Conservation (phyloP, 148 eudicot genomes). For the Vaccinium myrtillus region DNA sequence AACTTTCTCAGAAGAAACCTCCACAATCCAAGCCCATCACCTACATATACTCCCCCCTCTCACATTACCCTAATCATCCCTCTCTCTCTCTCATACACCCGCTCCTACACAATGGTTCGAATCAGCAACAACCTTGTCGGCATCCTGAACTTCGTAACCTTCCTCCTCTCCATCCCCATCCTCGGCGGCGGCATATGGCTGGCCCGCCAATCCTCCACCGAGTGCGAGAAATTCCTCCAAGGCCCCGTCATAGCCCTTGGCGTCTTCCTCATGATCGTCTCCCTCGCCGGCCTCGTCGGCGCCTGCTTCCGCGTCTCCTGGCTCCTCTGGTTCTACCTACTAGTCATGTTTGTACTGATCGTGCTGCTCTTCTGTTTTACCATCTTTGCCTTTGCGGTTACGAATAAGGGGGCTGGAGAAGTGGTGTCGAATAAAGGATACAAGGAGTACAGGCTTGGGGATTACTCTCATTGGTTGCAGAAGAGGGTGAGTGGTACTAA, state of each 20-base stretch:
- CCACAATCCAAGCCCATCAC: too few species aligned
- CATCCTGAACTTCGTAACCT: slow-evolving; percentile 60
- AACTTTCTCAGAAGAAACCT: too few species aligned
- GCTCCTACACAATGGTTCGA: slow-evolving; percentile 21
- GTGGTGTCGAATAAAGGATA: slow-evolving; percentile 52
- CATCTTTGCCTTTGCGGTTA: slow-evolving; percentile 79
- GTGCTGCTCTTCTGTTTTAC: slow-evolving; percentile 62
- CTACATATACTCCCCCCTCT: too few species aligned
- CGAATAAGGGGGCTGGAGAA: slow-evolving; percentile 82
- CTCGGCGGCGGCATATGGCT: slow-evolving; percentile 79
- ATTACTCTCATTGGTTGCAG: slow-evolving; percentile 86
- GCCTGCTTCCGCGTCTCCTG: slow-evolving; percentile 76
- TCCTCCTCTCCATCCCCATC: slow-evolving; percentile 77
- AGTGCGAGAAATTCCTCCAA: slow-evolving; percentile 67
- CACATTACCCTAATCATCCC: too few species aligned
- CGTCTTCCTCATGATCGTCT: slow-evolving; percentile 60
- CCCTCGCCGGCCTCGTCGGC: slow-evolving; percentile 74
- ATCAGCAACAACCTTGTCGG: slow-evolving; percentile 59
- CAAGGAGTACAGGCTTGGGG: slow-evolving; percentile 79
- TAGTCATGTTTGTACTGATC: slow-evolving; percentile 79
- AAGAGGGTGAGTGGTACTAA: slow-evolving; percentile 59
- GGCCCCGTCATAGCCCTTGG: slow-evolving; percentile 64
- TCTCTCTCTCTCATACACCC: too few species aligned
- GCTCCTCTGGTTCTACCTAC: slow-evolving; percentile 76
- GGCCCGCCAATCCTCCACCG: slow-evolving; percentile 49